These are phyloP conservation scores for Penicillium alfredii DNA, from an alignment of 495 filamentous ascomycete genomes.

Conservation along the genomic window DNA sequence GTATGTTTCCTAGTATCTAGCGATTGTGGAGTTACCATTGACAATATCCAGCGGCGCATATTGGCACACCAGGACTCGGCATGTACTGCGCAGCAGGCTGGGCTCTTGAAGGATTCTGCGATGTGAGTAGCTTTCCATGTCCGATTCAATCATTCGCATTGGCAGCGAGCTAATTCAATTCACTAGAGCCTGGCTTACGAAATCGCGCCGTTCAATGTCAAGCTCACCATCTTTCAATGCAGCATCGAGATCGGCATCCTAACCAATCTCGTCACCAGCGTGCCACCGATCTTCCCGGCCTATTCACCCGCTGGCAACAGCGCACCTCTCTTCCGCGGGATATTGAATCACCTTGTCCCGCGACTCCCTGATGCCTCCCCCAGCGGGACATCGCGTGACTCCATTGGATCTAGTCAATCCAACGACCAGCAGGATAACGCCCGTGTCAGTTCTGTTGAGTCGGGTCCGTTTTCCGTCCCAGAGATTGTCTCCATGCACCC, in stretches of 20 bases:
- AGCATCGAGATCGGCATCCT: constrained; percentile 76
- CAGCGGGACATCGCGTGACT: constrained; percentile 6
- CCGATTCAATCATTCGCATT: background rate
- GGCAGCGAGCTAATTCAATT: constrained; percentile 1
- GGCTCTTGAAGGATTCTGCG: constrained; percentile 97
- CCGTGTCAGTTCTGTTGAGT: constrained; percentile 29
- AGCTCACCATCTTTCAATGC: constrained; percentile 90
- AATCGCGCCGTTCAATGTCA: constrained; percentile 95
- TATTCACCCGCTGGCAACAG: constrained; percentile 71
- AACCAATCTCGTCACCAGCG: constrained; percentile 77
- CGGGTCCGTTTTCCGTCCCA: constrained; percentile 38
- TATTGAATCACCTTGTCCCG: constrained; percentile 67
- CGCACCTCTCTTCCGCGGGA: constrained; percentile 73
- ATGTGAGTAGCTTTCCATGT: constrained; percentile 41
- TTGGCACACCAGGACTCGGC: constrained; percentile 85
- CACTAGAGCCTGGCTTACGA: constrained; percentile 81
- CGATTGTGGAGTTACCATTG: constrained; percentile 7
- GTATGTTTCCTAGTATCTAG: constrained; percentile 31
- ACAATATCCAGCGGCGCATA: constrained; percentile 58
- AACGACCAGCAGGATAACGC: constrained; percentile 20
- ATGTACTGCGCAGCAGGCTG: constrained; percentile 90
- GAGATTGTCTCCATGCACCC: constrained; percentile 68
- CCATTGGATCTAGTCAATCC: constrained; percentile 11
- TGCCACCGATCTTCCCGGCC: constrained; percentile 63
- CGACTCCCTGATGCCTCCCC: constrained; percentile 35